Evolutionary conservation across 164 flowering plant genomes (phyloP).

Genomic region (Magnolia sinica): DNA sequence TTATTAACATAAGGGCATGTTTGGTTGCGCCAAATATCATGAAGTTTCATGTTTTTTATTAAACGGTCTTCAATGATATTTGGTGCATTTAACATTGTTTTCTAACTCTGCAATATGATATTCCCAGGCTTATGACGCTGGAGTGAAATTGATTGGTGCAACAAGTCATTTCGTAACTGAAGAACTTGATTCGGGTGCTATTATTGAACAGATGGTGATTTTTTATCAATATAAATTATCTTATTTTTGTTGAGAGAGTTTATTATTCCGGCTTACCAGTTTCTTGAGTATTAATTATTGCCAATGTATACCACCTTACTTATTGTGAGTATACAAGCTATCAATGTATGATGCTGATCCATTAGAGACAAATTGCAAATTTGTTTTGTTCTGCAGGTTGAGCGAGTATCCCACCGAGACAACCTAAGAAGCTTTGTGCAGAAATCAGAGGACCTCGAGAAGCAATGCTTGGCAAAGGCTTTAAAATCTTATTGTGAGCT

Average conservation of each 20-base stretch:
- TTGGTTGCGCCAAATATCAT: background rate
- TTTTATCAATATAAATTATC: background rate
- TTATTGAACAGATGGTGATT: slow-evolving; percentile 91
- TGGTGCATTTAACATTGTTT: slow-evolving; percentile 3
- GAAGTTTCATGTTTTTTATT: too few species aligned
- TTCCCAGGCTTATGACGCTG: slow-evolving; percentile 83
- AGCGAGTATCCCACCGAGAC: slow-evolving; percentile 91
- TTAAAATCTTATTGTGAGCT: slow-evolving; percentile 88
- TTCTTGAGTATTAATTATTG: background rate
- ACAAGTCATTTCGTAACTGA: slow-evolving; percentile 95
- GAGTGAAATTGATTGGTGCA: slow-evolving; percentile 91
- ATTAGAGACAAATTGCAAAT: background rate
- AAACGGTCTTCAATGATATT: background rate
- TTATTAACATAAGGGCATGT: background rate
- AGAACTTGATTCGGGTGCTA: slow-evolving; percentile 88
- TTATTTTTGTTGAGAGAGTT: background rate
- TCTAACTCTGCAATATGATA: slow-evolving; percentile 5
- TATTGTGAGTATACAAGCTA: background rate
- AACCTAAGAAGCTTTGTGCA: slow-evolving; percentile 72
- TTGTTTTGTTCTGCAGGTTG: slow-evolving; percentile 57
- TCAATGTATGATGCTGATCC: background rate
- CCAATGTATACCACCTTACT: background rate
- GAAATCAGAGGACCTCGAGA: slow-evolving; percentile 87
- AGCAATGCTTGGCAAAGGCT: slow-evolving; percentile 79
- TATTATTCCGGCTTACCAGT: background rate